Evolutionary conservation across 345 rosid species (phyloP), one percentile per base, ranked within the genome.

Genomic region (Eucalyptus regnans): DNA sequence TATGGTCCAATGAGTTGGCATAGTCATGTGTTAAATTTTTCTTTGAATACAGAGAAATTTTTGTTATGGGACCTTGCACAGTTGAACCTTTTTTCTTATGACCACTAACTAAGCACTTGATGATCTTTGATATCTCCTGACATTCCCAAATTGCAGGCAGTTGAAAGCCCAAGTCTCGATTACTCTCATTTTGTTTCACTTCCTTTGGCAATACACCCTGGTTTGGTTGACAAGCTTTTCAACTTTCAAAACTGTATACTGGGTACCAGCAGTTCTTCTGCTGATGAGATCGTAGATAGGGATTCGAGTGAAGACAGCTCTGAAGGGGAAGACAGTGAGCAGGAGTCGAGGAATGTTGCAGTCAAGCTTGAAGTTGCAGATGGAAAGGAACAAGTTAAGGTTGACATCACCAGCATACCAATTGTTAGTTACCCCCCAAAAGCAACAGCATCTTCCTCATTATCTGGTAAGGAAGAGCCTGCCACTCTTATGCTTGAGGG

Each of bases 151-250:
- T 88, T 50, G 64, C 95, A 97, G 99, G 98, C 93, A 54, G 96
- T 93, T 88, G 90, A 89, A 86, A 94, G 97, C 91, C 96, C 92
- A 50, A 92, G 85, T 89, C 94, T 98, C 7, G 94, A 95, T 27
- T 98, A 96, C 90, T 97, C 99, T 23, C 99, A 97, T 92, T 97
- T 98, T 71, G 91, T 97, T 89, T 96, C 99, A 60, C 98, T 98
- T 91, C 99, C 99, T 86, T 87, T 97, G 93, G 99, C 97, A 50
- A 90, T 95, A 94, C 93, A 98, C 89, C 95, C 96, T 17, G 96
- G 90, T 91, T 91, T 98, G 93, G 96, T 96, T 87, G 95, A 91
- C 52, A 98, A 95, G 93, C 98, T 97, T 60, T 79, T 94, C 91
- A 89, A 90, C 84, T 96, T 98, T 91, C 98, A 95, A 94, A 95